Percentiles rank a stretch among this genome's conserved stretches.
Evolutionary conservation across 2,329 filamentous ascomycete genomes (phyloP).

Genomic region (Arthrobotrys sphaeroides): DNA sequence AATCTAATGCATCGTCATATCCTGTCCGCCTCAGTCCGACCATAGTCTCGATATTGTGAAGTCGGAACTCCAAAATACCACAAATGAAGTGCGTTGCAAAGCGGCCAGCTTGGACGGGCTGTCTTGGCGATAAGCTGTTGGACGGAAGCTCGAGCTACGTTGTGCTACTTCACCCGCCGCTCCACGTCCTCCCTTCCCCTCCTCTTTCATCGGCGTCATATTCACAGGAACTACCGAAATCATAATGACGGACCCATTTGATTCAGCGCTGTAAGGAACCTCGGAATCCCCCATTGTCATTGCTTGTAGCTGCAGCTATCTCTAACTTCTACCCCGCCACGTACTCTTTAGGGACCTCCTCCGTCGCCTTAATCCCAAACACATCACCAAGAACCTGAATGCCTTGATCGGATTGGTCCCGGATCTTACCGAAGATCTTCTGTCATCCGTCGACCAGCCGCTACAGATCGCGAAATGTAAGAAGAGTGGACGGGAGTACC

Average conservation of each 20-base stretch:
- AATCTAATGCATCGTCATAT: neutral
- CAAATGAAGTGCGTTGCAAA: conserved; percentile 20
- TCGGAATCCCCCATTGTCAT: conserved; percentile 6
- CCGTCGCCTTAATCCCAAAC: conserved; percentile 93
- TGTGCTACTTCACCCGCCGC: conserved; percentile 21
- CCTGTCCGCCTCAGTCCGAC: too few relatives aligned
- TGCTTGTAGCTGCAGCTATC: conserved; percentile 36
- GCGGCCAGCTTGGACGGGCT: conserved; percentile 44
- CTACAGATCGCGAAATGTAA: conserved; percentile 85
- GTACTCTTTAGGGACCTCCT: conserved; percentile 88
- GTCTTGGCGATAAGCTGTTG: conserved; percentile 54
- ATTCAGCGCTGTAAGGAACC: conserved; percentile 75
- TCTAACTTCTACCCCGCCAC: conserved; percentile 33
- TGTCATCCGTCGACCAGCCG: conserved; percentile 96
- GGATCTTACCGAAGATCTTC: conserved; percentile 93
- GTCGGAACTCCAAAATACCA: conserved; percentile 9
- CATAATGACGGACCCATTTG: conserved; percentile 70
- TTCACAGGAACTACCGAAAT: conserved; percentile 63
- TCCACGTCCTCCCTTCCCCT: conserved; percentile 9
- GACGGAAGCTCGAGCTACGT: conserved; percentile 36
- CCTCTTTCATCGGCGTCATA: conserved; percentile 1
- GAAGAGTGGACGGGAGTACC: conserved; percentile 90
- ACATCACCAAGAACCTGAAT: conserved; percentile 87
- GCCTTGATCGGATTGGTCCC: conserved; percentile 88
- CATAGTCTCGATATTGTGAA: neutral